Percentiles rank a stretch among this genome's conserved stretches.
phyloP scores from a whole-genome alignment of 2,329 filamentous ascomycete genomes.

The Chaetomium olivaceum region DNA sequence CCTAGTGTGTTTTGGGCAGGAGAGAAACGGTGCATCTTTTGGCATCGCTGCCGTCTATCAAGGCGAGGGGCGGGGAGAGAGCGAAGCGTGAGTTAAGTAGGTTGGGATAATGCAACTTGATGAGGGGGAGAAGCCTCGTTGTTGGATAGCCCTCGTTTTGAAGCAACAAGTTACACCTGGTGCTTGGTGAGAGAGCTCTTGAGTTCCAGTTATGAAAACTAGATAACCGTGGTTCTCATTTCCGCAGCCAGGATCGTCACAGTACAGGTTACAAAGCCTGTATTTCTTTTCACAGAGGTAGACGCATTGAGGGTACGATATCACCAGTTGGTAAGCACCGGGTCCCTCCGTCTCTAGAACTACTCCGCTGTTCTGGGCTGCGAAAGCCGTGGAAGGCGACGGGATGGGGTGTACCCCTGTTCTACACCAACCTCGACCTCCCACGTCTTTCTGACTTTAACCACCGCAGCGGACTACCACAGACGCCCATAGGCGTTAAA shows the following conservation, averaged over 20 bases:
- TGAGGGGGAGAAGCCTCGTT: not conserved
- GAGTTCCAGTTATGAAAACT: not conserved
- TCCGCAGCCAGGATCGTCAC: not conserved
- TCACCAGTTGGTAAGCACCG: no score
- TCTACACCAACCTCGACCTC: no score
- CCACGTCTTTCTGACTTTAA: no score
- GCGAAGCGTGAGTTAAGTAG: not conserved
- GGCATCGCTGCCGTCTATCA: not conserved
- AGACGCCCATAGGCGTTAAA: no score
- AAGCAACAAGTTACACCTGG: not conserved
- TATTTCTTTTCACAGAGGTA: no score
- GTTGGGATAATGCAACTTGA: not conserved
- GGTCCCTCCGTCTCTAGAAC: no score
- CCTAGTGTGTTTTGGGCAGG: not conserved
- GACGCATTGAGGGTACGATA: no score
- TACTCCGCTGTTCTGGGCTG: no score
- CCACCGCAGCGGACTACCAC: no score
- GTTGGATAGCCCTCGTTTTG: not conserved
- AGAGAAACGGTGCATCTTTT: not conserved
- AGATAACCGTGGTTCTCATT: not conserved
- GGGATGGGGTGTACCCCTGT: no score
- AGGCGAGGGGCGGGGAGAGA: no score
- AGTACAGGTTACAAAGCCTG: not conserved
- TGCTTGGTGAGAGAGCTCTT: not conserved
- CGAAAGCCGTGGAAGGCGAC: no score